Evolutionary conservation across 2,329 filamentous ascomycete genomes (phyloP), one percentile per base, ranked within the genome.

Genomic region (Pezicula radicicola): DNA sequence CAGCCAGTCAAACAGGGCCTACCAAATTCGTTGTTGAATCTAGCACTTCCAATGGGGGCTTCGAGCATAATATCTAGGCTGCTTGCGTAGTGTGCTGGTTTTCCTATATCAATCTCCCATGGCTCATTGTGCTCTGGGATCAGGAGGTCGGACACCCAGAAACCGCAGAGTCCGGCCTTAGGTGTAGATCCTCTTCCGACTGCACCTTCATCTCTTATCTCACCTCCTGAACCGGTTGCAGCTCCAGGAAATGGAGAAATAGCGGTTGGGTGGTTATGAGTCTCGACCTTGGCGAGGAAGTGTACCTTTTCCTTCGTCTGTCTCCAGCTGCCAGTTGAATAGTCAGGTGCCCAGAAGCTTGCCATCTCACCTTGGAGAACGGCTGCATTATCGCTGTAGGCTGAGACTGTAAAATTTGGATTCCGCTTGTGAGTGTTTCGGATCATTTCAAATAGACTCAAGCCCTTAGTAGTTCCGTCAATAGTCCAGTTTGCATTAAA

Each of bases 401-500:
- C 94, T 35, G 91, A 97, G 41, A 97, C 82, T n/a, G 92, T 95
- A 67, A 85, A 87, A 49, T 88, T 77, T 1, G 91, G 89, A 57
- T 85, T 87, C 63, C 83, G 82, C 68, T 90, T 88, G 73, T 99
- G 91, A 1, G 94, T 99, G 69, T 97, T 96, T 60, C 88, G 83
- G 66, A 99, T 99, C 94, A 99, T 97, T 35, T 85, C 85, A 66
- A 99, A 99, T 7, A 99, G 79, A 59, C 87, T 93, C 67, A 88
- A 81, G 43, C 83, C 79, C 79, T 92, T 94, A 58, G 79, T 75
- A 60, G 88, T 78, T 48, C 92, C 92, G 68, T 99, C 92, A 63
- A 99, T 95, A 15, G 87, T 94, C 91, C 94, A 99, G 53, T 85
- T 87, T 27, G 94, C 92, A 70, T 99, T 99, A 81, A 99, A 99